Base-by-base conservation (phyloP, 768 basidiomycete genomes). In the Suillus paluster region DNA sequence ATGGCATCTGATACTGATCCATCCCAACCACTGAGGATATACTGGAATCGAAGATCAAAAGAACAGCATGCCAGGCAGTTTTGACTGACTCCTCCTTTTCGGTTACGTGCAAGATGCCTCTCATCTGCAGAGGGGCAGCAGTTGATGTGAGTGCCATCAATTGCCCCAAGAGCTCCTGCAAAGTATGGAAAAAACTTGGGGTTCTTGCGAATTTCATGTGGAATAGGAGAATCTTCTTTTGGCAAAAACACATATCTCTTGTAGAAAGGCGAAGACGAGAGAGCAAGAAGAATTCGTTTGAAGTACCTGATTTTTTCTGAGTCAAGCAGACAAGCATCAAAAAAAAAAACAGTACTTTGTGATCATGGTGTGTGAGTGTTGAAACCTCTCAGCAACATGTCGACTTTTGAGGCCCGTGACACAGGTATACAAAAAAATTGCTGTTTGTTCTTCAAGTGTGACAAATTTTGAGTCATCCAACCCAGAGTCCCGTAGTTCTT, bases 21-120 rank as follows among this genome's bases (percentile, higher is more conserved):
- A 46, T 83, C 80, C 75, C 76, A 80, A 2, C 79, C 77, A 63
- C 68, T 73, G 14, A 77, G 58, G 17, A 80, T 58, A 65, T 80
- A 82, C 17, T 68, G 59, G 58, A 81, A 80, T 7, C 61, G 58
- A 49, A 80, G 62, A 48, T 67, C 30, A 30, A 30, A 30, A 30
- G 30, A 30, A 30, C 30, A 30, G 30, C 30, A 30, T 30, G 30
- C 30, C 59, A 81, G 69, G 23, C 67, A 66, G 63, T 81, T 81
- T 56, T 77, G 77, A 0, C 77, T 66, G 19, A 79, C 36, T 15
- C 25, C 42, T 5, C 68, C 72, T 53, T 73, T 71, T 12, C 65
- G 56, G 57, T 73, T 65, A 4, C 65, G 59, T 19, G 46, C 53
- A 27, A 36, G 38, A 12, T 63, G 50, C 19, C 54, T 60, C 17